Conservation (phyloP, 2,329 filamentous ascomycete species). For the Alternaria ventricosa region DNA sequence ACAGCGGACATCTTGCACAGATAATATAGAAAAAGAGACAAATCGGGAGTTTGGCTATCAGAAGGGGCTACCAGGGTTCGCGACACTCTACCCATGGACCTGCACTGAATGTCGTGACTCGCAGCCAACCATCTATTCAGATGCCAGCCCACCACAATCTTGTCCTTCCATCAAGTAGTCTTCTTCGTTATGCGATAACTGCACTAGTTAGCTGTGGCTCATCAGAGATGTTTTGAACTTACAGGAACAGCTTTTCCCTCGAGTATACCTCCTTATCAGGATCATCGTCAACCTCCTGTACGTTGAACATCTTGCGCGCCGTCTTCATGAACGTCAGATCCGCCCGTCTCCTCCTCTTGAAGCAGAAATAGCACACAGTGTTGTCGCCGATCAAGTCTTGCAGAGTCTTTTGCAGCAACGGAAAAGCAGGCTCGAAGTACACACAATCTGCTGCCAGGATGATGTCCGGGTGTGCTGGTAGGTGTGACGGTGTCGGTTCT, state of each 20-base stretch:
- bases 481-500: constrained; percentile 45
- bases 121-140: background rate
- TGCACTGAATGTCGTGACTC: background rate
- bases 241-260: constrained; percentile 60
- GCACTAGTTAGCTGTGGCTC: background rate
- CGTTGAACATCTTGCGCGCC: constrained; percentile 56
- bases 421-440: constrained; percentile 96
- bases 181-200: constrained; percentile 35
- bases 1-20: background rate
- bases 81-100: background rate
- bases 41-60: background rate
- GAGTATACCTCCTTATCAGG: constrained; percentile 54
- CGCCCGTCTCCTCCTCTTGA: constrained; percentile 86
- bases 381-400: constrained; percentile 70
- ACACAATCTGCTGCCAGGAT: constrained; percentile 74
- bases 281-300: constrained; percentile 57
- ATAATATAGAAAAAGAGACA: background rate
- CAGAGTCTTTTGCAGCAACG: constrained; percentile 80
- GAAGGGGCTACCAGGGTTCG: background rate
- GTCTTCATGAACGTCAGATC: constrained; percentile 62
- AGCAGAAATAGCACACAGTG: constrained; percentile 84
- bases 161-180: constrained; percentile 1
- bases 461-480: constrained; percentile 70
- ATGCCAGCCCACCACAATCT: background rate
- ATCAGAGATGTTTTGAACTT: constrained; percentile 17